These are phyloP conservation scores for Camelina sativa DNA, from an alignment of 345 rosid species.

Conservation along the genomic window DNA sequence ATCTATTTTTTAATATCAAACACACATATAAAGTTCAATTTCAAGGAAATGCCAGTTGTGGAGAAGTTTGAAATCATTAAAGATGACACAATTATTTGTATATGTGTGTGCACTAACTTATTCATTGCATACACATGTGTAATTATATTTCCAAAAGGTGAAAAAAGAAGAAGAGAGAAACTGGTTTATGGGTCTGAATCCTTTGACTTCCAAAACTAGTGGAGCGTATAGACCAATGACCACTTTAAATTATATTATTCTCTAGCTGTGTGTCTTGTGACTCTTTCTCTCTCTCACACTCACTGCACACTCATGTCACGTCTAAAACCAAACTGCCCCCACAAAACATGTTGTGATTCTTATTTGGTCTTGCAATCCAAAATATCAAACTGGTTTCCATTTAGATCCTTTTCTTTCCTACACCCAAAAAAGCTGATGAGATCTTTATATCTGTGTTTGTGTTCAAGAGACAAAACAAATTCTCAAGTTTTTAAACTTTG, in stretches of 20 bases:
- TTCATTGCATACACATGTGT: constrained; percentile 31
- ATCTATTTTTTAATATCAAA: background rate
- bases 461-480: constrained; percentile 26
- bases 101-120: constrained; percentile 33
- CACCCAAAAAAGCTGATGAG: background rate
- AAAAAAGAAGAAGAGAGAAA: background rate
- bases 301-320: constrained; percentile 40
- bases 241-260: constrained; percentile 29
- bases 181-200: constrained; percentile 37
- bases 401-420: constrained; percentile 1
- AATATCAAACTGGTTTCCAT: constrained; percentile 9
- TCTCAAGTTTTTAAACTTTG: constrained; percentile 6
- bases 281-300: constrained; percentile 34
- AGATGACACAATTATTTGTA: constrained; percentile 13
- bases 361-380: constrained; percentile 34
- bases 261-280: constrained; percentile 44
- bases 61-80: constrained; percentile 33
- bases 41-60: constrained; percentile 37
- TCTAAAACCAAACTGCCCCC: constrained; percentile 39
- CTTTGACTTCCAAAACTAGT: constrained; percentile 45
- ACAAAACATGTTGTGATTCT: constrained; percentile 34
- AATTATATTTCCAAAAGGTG: background rate
- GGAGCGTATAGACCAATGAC: constrained; percentile 43
- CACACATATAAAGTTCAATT: constrained; percentile 16
- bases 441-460: constrained; percentile 21